A percentile compares a stretch with the other conserved stretches of the same genome.
Conservation (phyloP, 768 basidiomycete species). For the Neoboletus brunneissimus region DNA sequence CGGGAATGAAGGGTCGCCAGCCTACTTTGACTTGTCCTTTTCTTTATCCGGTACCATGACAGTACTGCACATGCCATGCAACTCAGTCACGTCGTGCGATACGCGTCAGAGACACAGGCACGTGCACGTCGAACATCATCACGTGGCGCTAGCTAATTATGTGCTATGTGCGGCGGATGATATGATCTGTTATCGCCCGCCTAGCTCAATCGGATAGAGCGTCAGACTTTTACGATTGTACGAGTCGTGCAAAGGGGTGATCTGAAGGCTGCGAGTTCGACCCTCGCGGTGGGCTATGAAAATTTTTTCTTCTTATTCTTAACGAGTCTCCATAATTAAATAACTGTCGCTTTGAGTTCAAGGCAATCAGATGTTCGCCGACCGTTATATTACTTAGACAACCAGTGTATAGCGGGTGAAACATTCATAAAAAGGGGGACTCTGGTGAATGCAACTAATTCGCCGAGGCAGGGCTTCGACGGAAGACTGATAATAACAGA, state of each 20-base stretch:
- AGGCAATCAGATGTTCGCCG: neutral
- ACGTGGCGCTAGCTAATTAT: conserved; percentile 32
- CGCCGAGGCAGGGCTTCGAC: neutral
- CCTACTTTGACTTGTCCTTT: conserved; percentile 41
- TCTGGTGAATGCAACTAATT: neutral
- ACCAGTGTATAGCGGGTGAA: neutral
- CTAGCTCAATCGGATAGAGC: conserved; percentile 70
- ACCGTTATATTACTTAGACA: neutral
- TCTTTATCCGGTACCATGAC: conserved; percentile 47
- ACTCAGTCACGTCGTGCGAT: neutral
- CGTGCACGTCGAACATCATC: conserved; percentile 18
- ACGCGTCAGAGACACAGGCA: conserved; percentile 8
- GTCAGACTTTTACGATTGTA: conserved; percentile 54
- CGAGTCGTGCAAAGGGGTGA: conserved; percentile 40
- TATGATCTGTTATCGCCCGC: conserved; percentile 36
- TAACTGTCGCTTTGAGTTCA: neutral
- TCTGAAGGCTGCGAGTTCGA: conserved; percentile 88
- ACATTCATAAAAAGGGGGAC: neutral
- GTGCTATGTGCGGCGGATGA: conserved; percentile 21
- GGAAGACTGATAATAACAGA: neutral
- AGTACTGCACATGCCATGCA: neutral
- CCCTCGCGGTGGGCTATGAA: conserved; percentile 75
- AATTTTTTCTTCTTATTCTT: neutral
- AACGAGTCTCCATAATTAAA: neutral
- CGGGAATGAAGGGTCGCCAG: neutral